Conservation (phyloP, 208 protist species). For the Leptomonas pyrrhocoris region DNA sequence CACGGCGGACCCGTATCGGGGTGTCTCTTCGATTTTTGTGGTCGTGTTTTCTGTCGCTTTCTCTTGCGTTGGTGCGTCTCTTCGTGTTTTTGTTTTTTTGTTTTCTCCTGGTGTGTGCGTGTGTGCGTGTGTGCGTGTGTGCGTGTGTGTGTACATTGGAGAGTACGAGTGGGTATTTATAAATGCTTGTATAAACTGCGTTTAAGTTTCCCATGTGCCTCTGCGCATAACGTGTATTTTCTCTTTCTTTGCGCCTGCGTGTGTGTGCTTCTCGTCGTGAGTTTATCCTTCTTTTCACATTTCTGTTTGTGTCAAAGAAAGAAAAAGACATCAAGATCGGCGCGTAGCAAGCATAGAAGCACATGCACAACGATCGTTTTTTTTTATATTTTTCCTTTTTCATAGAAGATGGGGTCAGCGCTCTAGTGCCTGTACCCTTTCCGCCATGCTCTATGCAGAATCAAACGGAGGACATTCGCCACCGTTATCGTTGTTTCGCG, state of each 20-base stretch:
- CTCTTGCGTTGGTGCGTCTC: background rate
- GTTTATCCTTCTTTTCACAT: slow-evolving; percentile 3
- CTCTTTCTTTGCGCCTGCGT: background rate
- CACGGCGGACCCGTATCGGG: too few relatives aligned
- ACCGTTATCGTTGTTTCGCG: background rate
- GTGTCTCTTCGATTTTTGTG: background rate
- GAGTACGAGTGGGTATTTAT: background rate
- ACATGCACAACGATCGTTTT: too few relatives aligned
- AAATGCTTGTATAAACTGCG: background rate
- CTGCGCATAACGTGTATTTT: background rate
- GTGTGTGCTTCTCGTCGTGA: slow-evolving; percentile 1
- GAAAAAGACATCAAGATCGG: too few relatives aligned
- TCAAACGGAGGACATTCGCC: too few relatives aligned
- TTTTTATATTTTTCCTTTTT: slow-evolving; percentile 3
- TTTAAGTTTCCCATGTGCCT: too few relatives aligned
- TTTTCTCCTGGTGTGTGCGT: background rate
- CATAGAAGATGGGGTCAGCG: too few relatives aligned
- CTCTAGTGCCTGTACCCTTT: too few relatives aligned
- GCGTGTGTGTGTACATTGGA: slow-evolving; percentile 7
- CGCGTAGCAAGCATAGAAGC: too few relatives aligned
- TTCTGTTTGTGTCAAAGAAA: background rate
- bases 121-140: background rate
- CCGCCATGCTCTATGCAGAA: too few relatives aligned
- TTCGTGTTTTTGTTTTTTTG: slow-evolving; percentile 1
- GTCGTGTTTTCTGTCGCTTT: background rate